Evolutionary conservation across 257 asterid species (phyloP).

Genomic region (Catharanthus roseus): DNA sequence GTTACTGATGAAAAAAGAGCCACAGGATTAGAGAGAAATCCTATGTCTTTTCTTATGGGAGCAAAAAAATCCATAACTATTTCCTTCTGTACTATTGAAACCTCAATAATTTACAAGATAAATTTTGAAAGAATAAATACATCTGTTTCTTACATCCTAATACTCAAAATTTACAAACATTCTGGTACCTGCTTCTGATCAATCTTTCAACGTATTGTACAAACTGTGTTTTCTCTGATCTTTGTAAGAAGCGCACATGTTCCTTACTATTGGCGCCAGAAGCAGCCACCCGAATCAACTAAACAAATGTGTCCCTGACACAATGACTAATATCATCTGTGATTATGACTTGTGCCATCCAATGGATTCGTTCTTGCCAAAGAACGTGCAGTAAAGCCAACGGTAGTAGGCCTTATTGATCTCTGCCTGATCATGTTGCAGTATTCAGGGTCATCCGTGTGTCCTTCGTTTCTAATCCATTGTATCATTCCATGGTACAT

Average conservation of each 20-base stretch:
- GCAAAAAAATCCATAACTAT: background rate
- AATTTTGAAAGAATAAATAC: slow-evolving; percentile 11
- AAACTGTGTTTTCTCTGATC: slow-evolving; percentile 5
- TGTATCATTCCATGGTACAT: slow-evolving; percentile 85
- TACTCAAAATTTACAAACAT: slow-evolving; percentile 25
- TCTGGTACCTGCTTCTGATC: slow-evolving; percentile 8
- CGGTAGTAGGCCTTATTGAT: slow-evolving; percentile 63
- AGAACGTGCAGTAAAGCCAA: slow-evolving; percentile 91
- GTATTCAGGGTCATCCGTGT: slow-evolving; percentile 56
- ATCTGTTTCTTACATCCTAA: background rate
- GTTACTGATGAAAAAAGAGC: background rate
- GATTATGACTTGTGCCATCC: slow-evolving; percentile 20
- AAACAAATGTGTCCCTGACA: slow-evolving; percentile 4
- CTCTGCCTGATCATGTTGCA: slow-evolving; percentile 71
- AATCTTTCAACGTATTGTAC: slow-evolving; percentile 14
- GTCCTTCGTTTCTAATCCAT: slow-evolving; percentile 78
- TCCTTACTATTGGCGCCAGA: background rate
- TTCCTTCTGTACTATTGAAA: background rate
- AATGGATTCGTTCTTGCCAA: slow-evolving; percentile 62
- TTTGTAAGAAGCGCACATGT: no score
- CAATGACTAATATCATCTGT: slow-evolving; percentile 18
- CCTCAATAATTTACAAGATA: slow-evolving; percentile 15
- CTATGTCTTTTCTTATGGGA: background rate
- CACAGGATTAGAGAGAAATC: background rate
- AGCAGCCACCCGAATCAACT: slow-evolving; percentile 9